phyloP scores from a whole-genome alignment of 2,329 filamentous ascomycete species.

The Ophiostoma quercus region DNA sequence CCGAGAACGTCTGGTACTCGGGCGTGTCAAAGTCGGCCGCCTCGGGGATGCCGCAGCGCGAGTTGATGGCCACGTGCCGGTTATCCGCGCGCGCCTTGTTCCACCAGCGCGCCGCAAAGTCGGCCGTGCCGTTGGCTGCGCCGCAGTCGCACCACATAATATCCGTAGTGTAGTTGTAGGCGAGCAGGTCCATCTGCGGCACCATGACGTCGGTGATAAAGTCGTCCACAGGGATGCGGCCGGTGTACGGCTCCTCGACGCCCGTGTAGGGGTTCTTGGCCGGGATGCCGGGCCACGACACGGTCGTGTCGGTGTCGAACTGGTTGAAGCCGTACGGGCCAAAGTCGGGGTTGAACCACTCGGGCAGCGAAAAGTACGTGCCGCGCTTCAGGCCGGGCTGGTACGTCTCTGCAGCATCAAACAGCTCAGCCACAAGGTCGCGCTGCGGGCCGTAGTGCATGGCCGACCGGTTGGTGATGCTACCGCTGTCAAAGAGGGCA shows the following conservation, averaged over 20 bases:
- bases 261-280: slow-evolving; percentile 44
- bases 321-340: slow-evolving; percentile 40
- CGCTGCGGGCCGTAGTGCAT: slow-evolving; percentile 40
- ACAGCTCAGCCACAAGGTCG: slow-evolving; percentile 41
- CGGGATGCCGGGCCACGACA: slow-evolving; percentile 34
- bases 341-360: slow-evolving; percentile 47
- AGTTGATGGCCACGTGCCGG: slow-evolving; percentile 42
- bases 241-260: slow-evolving; percentile 40
- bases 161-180: slow-evolving; percentile 39
- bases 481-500: slow-evolving; percentile 39
- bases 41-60: slow-evolving; percentile 47
- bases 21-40: slow-evolving; percentile 55
- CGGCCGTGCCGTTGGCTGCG: slow-evolving; percentile 38
- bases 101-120: slow-evolving; percentile 41
- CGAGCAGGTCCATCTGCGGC: slow-evolving; percentile 44
- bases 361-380: slow-evolving; percentile 46
- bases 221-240: slow-evolving; percentile 37
- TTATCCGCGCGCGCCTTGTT: slow-evolving; percentile 32
- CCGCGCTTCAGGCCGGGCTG: slow-evolving; percentile 42
- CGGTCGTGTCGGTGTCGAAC: slow-evolving; percentile 20
- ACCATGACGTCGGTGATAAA: slow-evolving; percentile 42
- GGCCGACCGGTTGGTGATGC: slow-evolving; percentile 38
- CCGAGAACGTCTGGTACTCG: slow-evolving; percentile 49
- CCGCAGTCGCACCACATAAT: slow-evolving; percentile 49
- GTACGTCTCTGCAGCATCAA: slow-evolving; percentile 39